Conservation (phyloP, 2,329 filamentous ascomycete genomes). For the Neonectria punicea region DNA sequence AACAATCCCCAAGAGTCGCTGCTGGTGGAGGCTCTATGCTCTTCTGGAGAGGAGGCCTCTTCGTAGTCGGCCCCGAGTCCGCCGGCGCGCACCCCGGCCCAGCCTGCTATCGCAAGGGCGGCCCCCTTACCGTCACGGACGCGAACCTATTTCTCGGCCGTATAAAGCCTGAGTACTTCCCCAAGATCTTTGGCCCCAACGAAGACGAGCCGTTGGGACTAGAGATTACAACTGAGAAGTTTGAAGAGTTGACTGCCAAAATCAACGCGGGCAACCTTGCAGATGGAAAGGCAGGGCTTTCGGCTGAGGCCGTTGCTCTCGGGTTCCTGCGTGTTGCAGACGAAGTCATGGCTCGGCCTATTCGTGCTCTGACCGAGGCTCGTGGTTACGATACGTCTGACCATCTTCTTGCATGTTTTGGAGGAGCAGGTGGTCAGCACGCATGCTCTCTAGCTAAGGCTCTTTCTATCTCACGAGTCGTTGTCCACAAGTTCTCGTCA, state of each 20-base stretch:
- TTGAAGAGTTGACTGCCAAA: slow-evolving; percentile 52
- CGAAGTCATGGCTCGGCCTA: slow-evolving; percentile 50
- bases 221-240: slow-evolving; percentile 53
- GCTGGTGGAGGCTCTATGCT: slow-evolving; percentile 78
- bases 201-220: slow-evolving; percentile 65
- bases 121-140: slow-evolving; percentile 77
- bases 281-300: slow-evolving; percentile 43
- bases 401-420: slow-evolving; percentile 50
- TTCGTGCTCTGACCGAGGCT: slow-evolving; percentile 50
- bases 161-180: slow-evolving; percentile 71
- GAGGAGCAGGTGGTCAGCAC: slow-evolving; percentile 52
- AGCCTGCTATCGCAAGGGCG: slow-evolving; percentile 78
- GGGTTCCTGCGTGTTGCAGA: slow-evolving; percentile 52
- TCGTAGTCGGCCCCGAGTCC: slow-evolving; percentile 78
- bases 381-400: slow-evolving; percentile 49
- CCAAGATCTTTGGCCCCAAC: slow-evolving; percentile 75
- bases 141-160: slow-evolving; percentile 76
- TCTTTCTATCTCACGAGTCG: slow-evolving; percentile 51
- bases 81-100: slow-evolving; percentile 77
- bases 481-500: slow-evolving; percentile 56
- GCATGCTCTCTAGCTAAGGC: slow-evolving; percentile 53
- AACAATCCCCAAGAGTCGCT: slow-evolving; percentile 60
- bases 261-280: slow-evolving; percentile 52
- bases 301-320: slow-evolving; percentile 49
- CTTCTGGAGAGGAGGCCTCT: slow-evolving; percentile 77